phyloP scores from a whole-genome alignment of 257 asterid species.

The Solanum pimpinellifolium region DNA sequence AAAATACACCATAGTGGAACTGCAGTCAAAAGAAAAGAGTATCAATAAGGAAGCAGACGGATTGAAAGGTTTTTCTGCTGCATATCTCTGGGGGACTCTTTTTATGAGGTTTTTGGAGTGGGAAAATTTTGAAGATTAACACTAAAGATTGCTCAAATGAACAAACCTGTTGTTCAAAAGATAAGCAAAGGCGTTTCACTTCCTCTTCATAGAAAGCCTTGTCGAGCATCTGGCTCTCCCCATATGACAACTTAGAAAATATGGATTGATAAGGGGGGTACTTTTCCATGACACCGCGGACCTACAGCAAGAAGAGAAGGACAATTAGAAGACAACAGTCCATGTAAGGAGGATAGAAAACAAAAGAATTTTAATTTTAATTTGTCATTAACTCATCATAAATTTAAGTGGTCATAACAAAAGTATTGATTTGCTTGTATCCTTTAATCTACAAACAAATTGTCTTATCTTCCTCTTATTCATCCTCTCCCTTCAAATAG shows the following conservation, averaged over 20 bases:
- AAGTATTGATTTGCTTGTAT: background rate
- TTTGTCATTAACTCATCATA: background rate
- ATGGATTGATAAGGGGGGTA: constrained; percentile 85
- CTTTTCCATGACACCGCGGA: constrained; percentile 82
- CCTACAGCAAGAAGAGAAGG: constrained; percentile 31
- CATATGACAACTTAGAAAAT: constrained; percentile 70
- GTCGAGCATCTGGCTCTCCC: constrained; percentile 98
- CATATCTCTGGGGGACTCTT: background rate
- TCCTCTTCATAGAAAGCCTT: constrained; percentile 97
- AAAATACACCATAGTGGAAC: constrained; percentile 86
- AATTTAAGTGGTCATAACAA: background rate
- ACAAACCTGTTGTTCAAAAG: constrained; percentile 94
- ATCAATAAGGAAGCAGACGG: background rate
- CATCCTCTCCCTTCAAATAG: background rate
- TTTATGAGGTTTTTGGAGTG: background rate
- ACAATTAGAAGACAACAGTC: background rate
- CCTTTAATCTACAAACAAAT: background rate
- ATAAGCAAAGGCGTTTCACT: constrained; percentile 85
- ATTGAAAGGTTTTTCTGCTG: background rate
- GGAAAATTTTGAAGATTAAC: background rate
- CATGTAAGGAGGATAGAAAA: background rate
- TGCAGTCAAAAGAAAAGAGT: constrained; percentile 23
- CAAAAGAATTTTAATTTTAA: background rate
- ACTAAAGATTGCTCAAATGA: background rate
- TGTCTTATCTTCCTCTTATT: background rate